Conservation (phyloP, 306 rosid genomes). For the Casuarina glauca region DNA sequence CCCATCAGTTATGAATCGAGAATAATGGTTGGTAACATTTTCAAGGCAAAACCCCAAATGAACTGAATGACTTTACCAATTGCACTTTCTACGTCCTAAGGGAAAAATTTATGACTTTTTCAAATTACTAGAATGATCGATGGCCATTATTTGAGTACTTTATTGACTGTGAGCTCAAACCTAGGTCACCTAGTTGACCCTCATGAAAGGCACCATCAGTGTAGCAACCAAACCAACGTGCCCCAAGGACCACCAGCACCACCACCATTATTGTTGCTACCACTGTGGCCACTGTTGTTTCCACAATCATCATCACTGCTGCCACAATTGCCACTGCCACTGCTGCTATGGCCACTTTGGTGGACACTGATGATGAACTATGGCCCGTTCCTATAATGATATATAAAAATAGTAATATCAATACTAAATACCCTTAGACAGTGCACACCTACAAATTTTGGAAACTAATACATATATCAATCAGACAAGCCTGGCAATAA, state of each 20-base stretch:
- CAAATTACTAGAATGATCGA: constrained; percentile 16
- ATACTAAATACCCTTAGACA: constrained; percentile 9
- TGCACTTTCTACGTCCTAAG: constrained; percentile 15
- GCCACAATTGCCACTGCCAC: constrained; percentile 76
- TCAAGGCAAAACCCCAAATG: constrained; percentile 13
- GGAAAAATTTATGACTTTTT: constrained; percentile 19
- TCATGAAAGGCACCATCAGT: constrained; percentile 52
- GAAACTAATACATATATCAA: not conserved
- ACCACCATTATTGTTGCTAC: constrained; percentile 69
- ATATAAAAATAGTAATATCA: constrained; percentile 59
- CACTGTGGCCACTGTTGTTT: constrained; percentile 60
- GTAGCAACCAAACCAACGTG: constrained; percentile 71
- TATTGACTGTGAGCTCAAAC: constrained; percentile 47
- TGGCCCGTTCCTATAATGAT: constrained; percentile 82
- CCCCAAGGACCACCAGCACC: constrained; percentile 77
- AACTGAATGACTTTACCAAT: constrained; percentile 21
- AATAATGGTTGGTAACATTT: not conserved
- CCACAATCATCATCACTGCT: constrained; percentile 63
- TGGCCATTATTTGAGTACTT: constrained; percentile 31
- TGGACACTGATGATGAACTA: constrained; percentile 64
- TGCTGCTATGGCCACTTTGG: constrained; percentile 77
- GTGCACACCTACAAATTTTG: not conserved
- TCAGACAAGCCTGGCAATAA: not conserved
- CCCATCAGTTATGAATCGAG: constrained; percentile 3
- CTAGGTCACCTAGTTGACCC: constrained; percentile 57